Percentiles rank a stretch among this genome's conserved stretches.
Evolutionary conservation across 1,284 basidiomycete genomes (phyloP).

Genomic region (Sanghuangporus sanghuang): DNA sequence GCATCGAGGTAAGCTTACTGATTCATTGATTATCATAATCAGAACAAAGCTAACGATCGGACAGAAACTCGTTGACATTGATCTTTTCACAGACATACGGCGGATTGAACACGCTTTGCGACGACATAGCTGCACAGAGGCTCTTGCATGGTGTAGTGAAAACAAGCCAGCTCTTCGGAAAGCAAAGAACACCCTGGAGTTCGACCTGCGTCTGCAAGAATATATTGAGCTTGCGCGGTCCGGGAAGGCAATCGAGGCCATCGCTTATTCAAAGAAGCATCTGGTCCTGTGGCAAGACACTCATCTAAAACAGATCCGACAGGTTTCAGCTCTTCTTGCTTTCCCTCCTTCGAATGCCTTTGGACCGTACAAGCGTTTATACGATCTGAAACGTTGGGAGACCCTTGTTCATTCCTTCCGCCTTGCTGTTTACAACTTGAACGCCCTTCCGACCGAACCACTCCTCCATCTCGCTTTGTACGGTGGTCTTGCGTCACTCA

Average conservation of each 20-base stretch:
- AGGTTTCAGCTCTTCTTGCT: slow-evolving; percentile 74
- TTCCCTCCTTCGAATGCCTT: slow-evolving; percentile 63
- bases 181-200: slow-evolving; percentile 93
- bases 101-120: slow-evolving; percentile 80
- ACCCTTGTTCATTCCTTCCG: slow-evolving; percentile 75
- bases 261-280: slow-evolving; percentile 81
- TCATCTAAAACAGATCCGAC: slow-evolving; percentile 71
- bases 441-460: slow-evolving; percentile 82
- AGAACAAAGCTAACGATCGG: neutral
- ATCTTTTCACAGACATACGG: slow-evolving; percentile 85
- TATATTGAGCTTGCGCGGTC: slow-evolving; percentile 87
- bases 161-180: slow-evolving; percentile 91
- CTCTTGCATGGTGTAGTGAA: slow-evolving; percentile 94
- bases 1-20: slow-evolving; percentile 53
- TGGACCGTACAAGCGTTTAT: slow-evolving; percentile 77
- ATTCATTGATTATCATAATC: slow-evolving; percentile 13
- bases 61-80: slow-evolving; percentile 83
- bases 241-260: slow-evolving; percentile 70
- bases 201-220: slow-evolving; percentile 92
- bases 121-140: slow-evolving; percentile 77
- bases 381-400: slow-evolving; percentile 74
- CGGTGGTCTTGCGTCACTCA: slow-evolving; percentile 83
- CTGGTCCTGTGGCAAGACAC: slow-evolving; percentile 80
- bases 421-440: slow-evolving; percentile 78
- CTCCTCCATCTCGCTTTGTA: slow-evolving; percentile 83